phyloP scores from a whole-genome alignment of 2,329 filamentous ascomycete genomes.

The Diaporthe sp. region DNA sequence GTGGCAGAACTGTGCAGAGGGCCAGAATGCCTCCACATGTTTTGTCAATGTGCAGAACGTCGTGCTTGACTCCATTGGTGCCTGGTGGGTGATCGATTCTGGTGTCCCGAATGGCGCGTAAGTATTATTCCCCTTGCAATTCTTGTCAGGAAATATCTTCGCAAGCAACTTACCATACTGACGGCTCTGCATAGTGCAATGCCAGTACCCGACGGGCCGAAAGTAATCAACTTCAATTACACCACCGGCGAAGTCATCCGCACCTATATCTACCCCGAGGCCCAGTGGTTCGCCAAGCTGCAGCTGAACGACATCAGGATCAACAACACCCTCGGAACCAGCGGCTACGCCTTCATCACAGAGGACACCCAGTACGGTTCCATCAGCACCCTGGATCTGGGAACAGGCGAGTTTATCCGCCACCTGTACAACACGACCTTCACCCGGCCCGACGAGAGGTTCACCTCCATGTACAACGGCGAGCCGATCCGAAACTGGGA shows the following conservation, averaged over 20 bases:
- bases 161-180: too few relatives aligned
- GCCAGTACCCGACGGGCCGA: neutral
- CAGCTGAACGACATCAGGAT: constrained; percentile 11
- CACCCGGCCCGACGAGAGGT: constrained; percentile 11
- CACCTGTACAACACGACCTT: constrained; percentile 12
- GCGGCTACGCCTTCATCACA: constrained; percentile 7
- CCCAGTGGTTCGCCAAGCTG: neutral
- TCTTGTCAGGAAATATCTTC: neutral
- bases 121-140: neutral
- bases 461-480: constrained; percentile 14
- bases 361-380: constrained; percentile 15
- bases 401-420: constrained; percentile 1
- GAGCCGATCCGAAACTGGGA: constrained; percentile 19
- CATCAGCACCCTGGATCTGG: neutral
- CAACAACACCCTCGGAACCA: neutral
- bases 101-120: neutral
- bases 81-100: constrained; percentile 14
- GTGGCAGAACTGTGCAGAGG: constrained; percentile 7
- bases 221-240: constrained; percentile 6
- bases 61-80: constrained; percentile 14
- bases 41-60: constrained; percentile 6
- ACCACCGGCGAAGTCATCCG: neutral
- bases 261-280: neutral
- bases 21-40: neutral
- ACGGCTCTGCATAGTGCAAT: neutral